phyloP scores from a whole-genome alignment of 2,329 filamentous ascomycete species.

The Beauveria rudraprayagi region DNA sequence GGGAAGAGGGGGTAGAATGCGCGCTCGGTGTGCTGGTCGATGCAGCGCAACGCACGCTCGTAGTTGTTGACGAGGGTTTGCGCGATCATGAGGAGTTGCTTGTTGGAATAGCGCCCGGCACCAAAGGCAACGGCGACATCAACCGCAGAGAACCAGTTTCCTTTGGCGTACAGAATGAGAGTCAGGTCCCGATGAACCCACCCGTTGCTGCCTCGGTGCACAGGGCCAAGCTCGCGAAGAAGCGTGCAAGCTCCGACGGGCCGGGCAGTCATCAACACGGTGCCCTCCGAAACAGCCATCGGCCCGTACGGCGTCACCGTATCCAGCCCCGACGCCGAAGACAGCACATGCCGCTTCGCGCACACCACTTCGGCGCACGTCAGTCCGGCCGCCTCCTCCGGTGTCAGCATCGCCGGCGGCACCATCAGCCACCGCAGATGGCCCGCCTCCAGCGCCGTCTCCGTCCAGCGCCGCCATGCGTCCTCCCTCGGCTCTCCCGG shows the following conservation, averaged over 20 bases:
- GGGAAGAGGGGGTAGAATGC: background rate
- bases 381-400: background rate
- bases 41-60: background rate
- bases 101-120: background rate
- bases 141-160: background rate
- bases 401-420: background rate
- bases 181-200: background rate
- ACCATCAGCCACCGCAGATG: slow-evolving; percentile 1
- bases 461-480: background rate
- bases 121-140: background rate
- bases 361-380: background rate
- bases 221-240: background rate
- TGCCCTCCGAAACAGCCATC: background rate
- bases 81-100: slow-evolving; percentile 1
- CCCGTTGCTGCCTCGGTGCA: background rate
- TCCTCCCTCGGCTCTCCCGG: background rate
- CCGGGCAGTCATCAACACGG: background rate
- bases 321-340: background rate
- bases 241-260: background rate
- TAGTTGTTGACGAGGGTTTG: background rate
- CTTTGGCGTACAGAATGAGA: background rate
- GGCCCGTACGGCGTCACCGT: background rate
- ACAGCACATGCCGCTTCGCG: background rate
- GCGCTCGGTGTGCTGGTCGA: background rate
- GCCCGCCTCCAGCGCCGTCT: background rate